phyloP scores from a whole-genome alignment of 768 basidiomycete genomes.

The Mycena rosella region DNA sequence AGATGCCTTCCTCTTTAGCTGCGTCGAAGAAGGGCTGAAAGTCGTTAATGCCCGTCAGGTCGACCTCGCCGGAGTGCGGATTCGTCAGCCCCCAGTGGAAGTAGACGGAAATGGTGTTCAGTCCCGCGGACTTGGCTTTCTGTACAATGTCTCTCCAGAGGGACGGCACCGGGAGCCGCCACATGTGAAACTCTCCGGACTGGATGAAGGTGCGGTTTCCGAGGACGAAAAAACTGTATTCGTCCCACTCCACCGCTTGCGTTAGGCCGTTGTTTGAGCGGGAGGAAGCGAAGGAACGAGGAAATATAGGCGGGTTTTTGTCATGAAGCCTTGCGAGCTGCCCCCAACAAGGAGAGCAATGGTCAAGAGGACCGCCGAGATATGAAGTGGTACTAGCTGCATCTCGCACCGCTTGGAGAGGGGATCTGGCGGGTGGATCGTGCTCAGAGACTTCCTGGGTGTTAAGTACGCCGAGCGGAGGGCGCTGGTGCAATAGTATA shows the following conservation, averaged over 20 bases:
- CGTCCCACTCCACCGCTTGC: conserved; percentile 47
- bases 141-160: conserved; percentile 75
- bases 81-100: conserved; percentile 71
- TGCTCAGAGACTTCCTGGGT: too few species aligned
- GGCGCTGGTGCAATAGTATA: too few species aligned
- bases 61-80: conserved; percentile 65
- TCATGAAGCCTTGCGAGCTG: background rate
- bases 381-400: background rate
- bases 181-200: conserved; percentile 74
- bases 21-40: conserved; percentile 66
- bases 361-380: background rate
- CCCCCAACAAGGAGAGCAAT: conserved; percentile 2
- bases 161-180: conserved; percentile 69
- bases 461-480: background rate
- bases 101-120: conserved; percentile 71
- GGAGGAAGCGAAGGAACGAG: too few species aligned
- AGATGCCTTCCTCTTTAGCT: conserved; percentile 66
- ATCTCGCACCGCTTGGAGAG: background rate
- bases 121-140: conserved; percentile 70
- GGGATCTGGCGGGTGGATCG: background rate
- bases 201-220: conserved; percentile 33
- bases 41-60: conserved; percentile 65
- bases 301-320: background rate
- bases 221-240: conserved; percentile 58
- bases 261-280: conserved; percentile 26